Conservation (phyloP, 1,284 basidiomycete species). For the Puccinia triticina region DNA sequence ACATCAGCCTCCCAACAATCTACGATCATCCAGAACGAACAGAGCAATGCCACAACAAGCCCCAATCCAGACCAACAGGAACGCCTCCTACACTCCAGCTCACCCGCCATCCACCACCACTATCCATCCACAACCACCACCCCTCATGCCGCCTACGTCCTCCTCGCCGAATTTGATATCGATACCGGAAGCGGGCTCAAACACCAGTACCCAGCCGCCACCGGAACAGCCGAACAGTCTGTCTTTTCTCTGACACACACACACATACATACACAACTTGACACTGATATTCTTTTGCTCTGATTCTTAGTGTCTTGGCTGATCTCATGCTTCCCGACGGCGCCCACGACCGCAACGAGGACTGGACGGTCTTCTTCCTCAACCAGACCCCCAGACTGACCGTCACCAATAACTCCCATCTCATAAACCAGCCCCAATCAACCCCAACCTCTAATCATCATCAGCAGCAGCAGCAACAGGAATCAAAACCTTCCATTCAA, state of each 20-base stretch:
- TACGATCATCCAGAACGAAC: no score
- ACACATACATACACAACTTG: background rate
- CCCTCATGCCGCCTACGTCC: constrained; percentile 82
- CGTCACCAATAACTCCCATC: constrained; percentile 74
- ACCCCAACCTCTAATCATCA: background rate
- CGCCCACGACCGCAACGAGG: constrained; percentile 87
- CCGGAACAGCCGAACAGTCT: constrained; percentile 87
- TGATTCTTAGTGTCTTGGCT: constrained; percentile 73
- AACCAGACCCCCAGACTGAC: constrained; percentile 87
- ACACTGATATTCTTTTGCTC: background rate
- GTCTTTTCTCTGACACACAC: constrained; percentile 56
- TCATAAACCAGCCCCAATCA: constrained; percentile 55
- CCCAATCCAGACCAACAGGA: no score
- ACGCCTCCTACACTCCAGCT: no score
- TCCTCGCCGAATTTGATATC: constrained; percentile 94
- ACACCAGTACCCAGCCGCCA: constrained; percentile 88
- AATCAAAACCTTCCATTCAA: background rate
- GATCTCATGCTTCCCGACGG: constrained; percentile 99
- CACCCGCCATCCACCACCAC: background rate
- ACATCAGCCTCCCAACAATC: no score
- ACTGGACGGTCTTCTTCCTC: constrained; percentile 98
- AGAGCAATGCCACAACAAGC: no score
- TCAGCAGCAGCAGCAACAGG: background rate
- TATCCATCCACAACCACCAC: constrained; percentile 5
- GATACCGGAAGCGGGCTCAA: constrained; percentile 74